Percentiles rank a stretch among this genome's conserved stretches.
phyloP scores from a whole-genome alignment of 805 yeast genomes.

The Ogataea degrootiae region DNA sequence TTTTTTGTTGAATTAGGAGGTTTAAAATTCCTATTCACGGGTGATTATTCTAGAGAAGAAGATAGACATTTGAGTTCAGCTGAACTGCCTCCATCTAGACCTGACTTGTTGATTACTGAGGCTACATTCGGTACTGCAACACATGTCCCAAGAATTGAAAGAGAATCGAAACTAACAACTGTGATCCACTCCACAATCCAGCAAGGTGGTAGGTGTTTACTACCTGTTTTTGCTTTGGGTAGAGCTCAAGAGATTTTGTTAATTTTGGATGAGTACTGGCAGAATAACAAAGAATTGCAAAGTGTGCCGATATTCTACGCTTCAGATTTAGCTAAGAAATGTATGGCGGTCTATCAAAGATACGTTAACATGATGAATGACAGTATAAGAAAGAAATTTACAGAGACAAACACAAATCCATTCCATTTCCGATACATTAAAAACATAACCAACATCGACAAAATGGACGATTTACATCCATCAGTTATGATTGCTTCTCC shows the following conservation, averaged over 20 bases:
- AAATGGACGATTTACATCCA: slow-evolving; percentile 90
- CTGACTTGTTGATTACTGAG: slow-evolving; percentile 89
- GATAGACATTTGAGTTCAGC: slow-evolving; percentile 94
- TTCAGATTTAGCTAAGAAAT: slow-evolving; percentile 86
- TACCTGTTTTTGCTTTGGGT: slow-evolving; percentile 96
- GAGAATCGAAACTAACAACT: slow-evolving; percentile 76
- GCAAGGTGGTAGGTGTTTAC: slow-evolving; percentile 85
- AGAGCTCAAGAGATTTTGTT: slow-evolving; percentile 91
- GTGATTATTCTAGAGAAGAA: slow-evolving; percentile 94
- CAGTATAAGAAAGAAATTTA: slow-evolving; percentile 66
- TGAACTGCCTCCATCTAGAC: slow-evolving; percentile 82
- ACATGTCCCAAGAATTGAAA: slow-evolving; percentile 83
- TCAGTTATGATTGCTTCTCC: slow-evolving; percentile 96
- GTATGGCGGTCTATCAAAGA: slow-evolving; percentile 96
- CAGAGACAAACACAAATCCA: slow-evolving; percentile 81
- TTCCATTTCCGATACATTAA: slow-evolving; percentile 84
- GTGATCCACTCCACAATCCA: slow-evolving; percentile 77
- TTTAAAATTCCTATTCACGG: slow-evolving; percentile 81
- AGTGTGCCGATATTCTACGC: slow-evolving; percentile 85
- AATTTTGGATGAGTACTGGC: slow-evolving; percentile 94
- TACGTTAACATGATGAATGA: slow-evolving; percentile 98
- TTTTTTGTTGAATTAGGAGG: slow-evolving; percentile 94
- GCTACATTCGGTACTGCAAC: slow-evolving; percentile 98
- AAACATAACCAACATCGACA: slow-evolving; percentile 72
- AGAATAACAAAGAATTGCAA: slow-evolving; percentile 73